A percentile compares a stretch with the other conserved stretches of the same genome.
Conservation (phyloP, 2,329 filamentous ascomycete genomes). For the Fusarium sp. region DNA sequence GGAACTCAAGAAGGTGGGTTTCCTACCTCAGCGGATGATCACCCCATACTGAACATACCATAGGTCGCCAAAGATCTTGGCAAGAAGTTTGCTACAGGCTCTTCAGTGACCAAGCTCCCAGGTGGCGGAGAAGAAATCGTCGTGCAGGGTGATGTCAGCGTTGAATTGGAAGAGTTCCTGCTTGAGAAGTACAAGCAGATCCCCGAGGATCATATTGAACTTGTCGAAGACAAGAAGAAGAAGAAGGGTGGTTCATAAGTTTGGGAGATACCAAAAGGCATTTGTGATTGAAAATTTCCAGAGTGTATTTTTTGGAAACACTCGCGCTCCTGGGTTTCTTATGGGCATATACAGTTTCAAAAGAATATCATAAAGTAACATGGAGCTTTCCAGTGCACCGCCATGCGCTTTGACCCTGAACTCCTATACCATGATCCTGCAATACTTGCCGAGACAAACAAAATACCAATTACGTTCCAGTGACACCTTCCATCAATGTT, state of each 20-base stretch:
- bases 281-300: constrained; percentile 34
- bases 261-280: constrained; percentile 23
- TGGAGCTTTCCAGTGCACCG: constrained; percentile 24
- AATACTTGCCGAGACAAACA: constrained; percentile 14
- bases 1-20: constrained; percentile 83
- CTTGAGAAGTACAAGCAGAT: constrained; percentile 89
- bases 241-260: constrained; percentile 53
- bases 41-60: constrained; percentile 19
- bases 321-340: constrained; percentile 26
- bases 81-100: constrained; percentile 97
- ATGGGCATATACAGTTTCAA: constrained; percentile 24
- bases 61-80: constrained; percentile 90
- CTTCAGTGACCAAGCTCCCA: constrained; percentile 88
- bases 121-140: constrained; percentile 95
- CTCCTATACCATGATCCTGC: constrained; percentile 28
- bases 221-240: constrained; percentile 97
- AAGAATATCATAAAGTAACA: constrained; percentile 17
- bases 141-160: constrained; percentile 95
- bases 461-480: background rate
- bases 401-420: constrained; percentile 23
- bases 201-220: constrained; percentile 93
- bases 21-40: background rate
- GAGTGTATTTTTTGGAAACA: constrained; percentile 28
- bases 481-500: constrained; percentile 12
- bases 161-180: constrained; percentile 92